These are phyloP conservation scores for Phytophthora pseudosyringae DNA, from an alignment of 352 stramenopile genomes.

Conservation along the genomic window DNA sequence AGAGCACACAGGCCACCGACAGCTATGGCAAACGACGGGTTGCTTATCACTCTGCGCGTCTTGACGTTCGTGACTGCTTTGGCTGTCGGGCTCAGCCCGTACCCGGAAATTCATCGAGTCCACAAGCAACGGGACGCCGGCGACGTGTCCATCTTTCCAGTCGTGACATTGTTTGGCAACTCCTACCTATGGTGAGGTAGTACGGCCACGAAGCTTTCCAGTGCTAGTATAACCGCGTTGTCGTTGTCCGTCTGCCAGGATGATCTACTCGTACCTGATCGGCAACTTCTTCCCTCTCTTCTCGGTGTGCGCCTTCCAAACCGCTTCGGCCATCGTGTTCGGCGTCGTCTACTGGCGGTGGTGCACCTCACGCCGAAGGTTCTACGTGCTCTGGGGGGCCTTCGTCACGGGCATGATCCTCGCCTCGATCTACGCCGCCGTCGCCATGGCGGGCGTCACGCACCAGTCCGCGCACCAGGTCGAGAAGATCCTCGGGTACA, in stretches of 20 bases:
- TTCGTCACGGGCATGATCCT: conserved; percentile 11
- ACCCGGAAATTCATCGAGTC: conserved; percentile 28
- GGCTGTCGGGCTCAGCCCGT: conserved; percentile 25
- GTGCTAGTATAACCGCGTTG: too few relatives aligned
- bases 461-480: conserved; percentile 36
- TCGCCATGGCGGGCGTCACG: conserved; percentile 26
- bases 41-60: conserved; percentile 24
- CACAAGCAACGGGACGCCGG: conserved; percentile 23
- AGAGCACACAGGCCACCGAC: background rate
- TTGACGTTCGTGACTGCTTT: conserved; percentile 33
- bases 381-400: conserved; percentile 28
- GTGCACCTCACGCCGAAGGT: conserved; percentile 15
- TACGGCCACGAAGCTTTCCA: too few relatives aligned
- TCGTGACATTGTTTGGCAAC: conserved; percentile 34
- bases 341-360: conserved; percentile 24
- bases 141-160: conserved; percentile 32
- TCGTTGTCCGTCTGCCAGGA: conserved; percentile 5
- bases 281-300: conserved; percentile 40
- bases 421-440: conserved; percentile 29
- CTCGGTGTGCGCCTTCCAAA: conserved; percentile 25
- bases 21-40: conserved; percentile 1
- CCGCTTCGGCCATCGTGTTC: conserved; percentile 24
- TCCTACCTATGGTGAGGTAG: conserved; percentile 26
- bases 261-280: conserved; percentile 36
- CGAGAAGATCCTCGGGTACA: conserved; percentile 27